These are phyloP conservation scores for Aspergillus ruber DNA, from an alignment of 2,329 filamentous ascomycete genomes.

Conservation along the genomic window DNA sequence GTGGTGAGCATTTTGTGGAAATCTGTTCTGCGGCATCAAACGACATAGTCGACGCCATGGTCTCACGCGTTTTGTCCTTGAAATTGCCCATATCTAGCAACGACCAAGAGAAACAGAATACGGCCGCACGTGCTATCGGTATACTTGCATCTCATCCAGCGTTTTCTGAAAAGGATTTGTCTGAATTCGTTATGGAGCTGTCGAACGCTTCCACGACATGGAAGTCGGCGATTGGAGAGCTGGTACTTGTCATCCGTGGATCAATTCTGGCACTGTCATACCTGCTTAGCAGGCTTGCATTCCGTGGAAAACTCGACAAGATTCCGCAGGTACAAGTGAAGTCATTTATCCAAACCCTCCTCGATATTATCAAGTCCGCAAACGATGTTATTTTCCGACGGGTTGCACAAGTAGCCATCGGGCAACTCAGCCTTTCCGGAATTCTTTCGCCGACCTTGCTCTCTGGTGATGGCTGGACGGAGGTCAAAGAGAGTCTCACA, in stretches of 20 bases:
- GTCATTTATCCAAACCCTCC: slow-evolving; percentile 38
- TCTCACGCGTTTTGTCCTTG: slow-evolving; percentile 47
- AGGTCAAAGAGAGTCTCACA: slow-evolving; percentile 58
- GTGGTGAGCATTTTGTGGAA: slow-evolving; percentile 47
- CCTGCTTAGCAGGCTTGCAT: slow-evolving; percentile 51
- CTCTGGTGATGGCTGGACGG: slow-evolving; percentile 26
- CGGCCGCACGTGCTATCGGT: slow-evolving; percentile 66
- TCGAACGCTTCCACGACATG: slow-evolving; percentile 46
- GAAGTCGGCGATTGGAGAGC: slow-evolving; percentile 55
- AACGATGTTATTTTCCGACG: slow-evolving; percentile 53
- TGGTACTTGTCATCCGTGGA: slow-evolving; percentile 55
- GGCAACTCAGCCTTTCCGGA: slow-evolving; percentile 56
- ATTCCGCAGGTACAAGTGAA: slow-evolving; percentile 33
- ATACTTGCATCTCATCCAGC: slow-evolving; percentile 63
- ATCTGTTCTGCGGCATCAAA: slow-evolving; percentile 52
- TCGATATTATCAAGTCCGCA: slow-evolving; percentile 49
- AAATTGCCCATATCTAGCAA: slow-evolving; percentile 62
- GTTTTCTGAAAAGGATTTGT: slow-evolving; percentile 36
- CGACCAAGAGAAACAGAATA: slow-evolving; percentile 58
- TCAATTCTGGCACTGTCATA: slow-evolving; percentile 54
- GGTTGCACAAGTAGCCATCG: slow-evolving; percentile 52
- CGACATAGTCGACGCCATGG: slow-evolving; percentile 45
- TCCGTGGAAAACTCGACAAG: slow-evolving; percentile 36
- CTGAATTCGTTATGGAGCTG: slow-evolving; percentile 41
- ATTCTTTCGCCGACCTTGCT: slow-evolving; percentile 39